These are phyloP conservation scores for Phytopythium ostracodes DNA, from an alignment of 352 stramenopile genomes.

Conservation along the genomic window DNA sequence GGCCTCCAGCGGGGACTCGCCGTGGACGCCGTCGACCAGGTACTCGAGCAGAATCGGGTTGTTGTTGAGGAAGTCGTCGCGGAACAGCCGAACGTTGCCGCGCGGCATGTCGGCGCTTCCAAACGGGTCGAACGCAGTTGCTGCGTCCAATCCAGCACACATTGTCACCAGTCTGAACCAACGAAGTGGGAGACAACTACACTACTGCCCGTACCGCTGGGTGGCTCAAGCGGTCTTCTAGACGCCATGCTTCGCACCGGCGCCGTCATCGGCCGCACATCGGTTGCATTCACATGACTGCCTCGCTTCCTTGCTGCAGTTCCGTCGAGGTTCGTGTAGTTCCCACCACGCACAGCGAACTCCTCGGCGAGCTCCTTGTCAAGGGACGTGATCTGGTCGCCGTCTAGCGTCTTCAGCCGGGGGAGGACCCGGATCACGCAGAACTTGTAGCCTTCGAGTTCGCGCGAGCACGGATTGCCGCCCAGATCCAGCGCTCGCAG, in stretches of 20 bases:
- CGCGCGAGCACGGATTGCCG: slow-evolving; percentile 65
- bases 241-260: slow-evolving; percentile 7
- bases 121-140: slow-evolving; percentile 40
- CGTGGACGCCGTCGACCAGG: slow-evolving; percentile 42
- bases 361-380: slow-evolving; percentile 77
- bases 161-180: neutral
- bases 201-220: neutral
- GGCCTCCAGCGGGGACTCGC: slow-evolving; percentile 9
- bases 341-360: slow-evolving; percentile 23
- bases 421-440: slow-evolving; percentile 52
- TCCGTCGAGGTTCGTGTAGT: slow-evolving; percentile 6
- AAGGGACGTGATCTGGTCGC: slow-evolving; percentile 63
- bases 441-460: slow-evolving; percentile 73
- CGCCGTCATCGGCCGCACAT: slow-evolving; percentile 34
- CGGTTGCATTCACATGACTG: slow-evolving; percentile 7
- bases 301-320: slow-evolving; percentile 6
- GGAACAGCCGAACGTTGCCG: slow-evolving; percentile 77
- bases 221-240: slow-evolving; percentile 1
- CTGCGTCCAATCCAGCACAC: neutral
- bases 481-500: slow-evolving; percentile 67
- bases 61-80: slow-evolving; percentile 84
- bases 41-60: slow-evolving; percentile 82
- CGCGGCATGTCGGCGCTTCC: slow-evolving; percentile 54
- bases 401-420: slow-evolving; percentile 66
- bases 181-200: too few species aligned